phyloP scores from a whole-genome alignment of 2,329 filamentous ascomycete species.

The Clonostachys byssicola region DNA sequence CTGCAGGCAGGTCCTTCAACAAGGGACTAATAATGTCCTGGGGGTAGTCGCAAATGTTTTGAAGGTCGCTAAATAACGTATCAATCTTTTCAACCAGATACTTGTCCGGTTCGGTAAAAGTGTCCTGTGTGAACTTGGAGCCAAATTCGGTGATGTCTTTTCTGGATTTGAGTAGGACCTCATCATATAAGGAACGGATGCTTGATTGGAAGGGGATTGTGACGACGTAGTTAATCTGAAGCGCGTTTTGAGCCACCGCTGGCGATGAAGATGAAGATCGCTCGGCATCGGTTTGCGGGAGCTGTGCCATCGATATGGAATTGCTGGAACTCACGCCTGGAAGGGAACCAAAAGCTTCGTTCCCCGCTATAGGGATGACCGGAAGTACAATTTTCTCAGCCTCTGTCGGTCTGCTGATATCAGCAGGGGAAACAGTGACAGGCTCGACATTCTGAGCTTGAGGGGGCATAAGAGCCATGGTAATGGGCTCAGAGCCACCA shows the following conservation, averaged over 20 bases:
- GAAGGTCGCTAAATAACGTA: conserved; percentile 42
- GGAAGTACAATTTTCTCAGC: conserved; percentile 11
- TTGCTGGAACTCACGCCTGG: conserved; percentile 12
- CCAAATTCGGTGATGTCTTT: conserved; percentile 40
- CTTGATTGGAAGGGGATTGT: conserved; percentile 54
- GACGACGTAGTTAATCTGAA: conserved; percentile 37
- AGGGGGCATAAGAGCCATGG: conserved; percentile 10
- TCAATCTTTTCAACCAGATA: conserved; percentile 41
- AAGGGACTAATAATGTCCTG: conserved; percentile 42
- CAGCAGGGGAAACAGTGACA: conserved; percentile 30
- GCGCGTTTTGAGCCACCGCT: background rate
- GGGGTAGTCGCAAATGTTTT: conserved; percentile 54
- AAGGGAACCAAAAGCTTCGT: conserved; percentile 8
- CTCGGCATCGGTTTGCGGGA: conserved; percentile 2
- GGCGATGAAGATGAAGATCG: background rate
- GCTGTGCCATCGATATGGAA: conserved; percentile 17
- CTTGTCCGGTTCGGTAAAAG: conserved; percentile 28
- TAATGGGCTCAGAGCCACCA: conserved; percentile 6
- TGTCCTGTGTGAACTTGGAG: conserved; percentile 31
- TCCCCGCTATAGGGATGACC: conserved; percentile 11
- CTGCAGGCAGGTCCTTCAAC: conserved; percentile 27
- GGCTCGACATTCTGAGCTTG: conserved; percentile 12
- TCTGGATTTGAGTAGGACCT: conserved; percentile 38
- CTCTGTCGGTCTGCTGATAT: conserved; percentile 23
- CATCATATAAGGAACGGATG: conserved; percentile 46